Percentiles rank a stretch among this genome's conserved stretches.
Conservation (phyloP, 306 rosid genomes). For the Inga laurina region DNA sequence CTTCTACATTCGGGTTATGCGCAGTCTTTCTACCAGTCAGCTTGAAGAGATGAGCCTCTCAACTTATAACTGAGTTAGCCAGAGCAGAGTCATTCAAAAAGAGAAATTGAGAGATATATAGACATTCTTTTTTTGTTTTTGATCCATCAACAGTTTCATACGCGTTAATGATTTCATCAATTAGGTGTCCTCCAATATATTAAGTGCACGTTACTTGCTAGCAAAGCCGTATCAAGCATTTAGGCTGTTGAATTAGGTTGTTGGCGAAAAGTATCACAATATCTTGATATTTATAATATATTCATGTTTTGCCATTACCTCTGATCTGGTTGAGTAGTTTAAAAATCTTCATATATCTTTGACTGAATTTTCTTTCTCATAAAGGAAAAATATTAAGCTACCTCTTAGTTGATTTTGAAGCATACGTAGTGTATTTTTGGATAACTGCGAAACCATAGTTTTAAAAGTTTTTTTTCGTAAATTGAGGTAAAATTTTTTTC, state of each 20-base stretch:
- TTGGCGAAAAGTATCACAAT: not conserved
- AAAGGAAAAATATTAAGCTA: not conserved
- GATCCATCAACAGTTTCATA: not conserved
- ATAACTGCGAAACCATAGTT: too few relatives aligned
- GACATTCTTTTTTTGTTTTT: not conserved
- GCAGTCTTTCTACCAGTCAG: slow-evolving; percentile 24
- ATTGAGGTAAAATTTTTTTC: too few relatives aligned
- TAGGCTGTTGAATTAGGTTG: not conserved
- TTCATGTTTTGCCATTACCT: not conserved
- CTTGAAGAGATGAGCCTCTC: not conserved
- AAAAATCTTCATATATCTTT: not conserved
- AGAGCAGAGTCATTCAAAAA: not conserved
- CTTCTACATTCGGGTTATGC: slow-evolving; percentile 56
- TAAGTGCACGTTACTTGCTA: too few relatives aligned
- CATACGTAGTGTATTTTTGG: not conserved
- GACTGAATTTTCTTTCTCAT: not conserved
- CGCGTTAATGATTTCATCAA: not conserved
- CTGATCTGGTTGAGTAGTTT: not conserved
- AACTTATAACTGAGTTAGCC: not conserved
- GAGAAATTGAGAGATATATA: not conserved
- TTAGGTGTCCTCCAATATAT: not conserved
- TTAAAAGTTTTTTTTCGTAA: too few relatives aligned
- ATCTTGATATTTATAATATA: not conserved
- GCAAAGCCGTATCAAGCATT: not conserved
- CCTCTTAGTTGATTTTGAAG: not conserved